A percentile compares a stretch with the other conserved stretches of the same genome.
phyloP scores from a whole-genome alignment of 768 basidiomycete genomes.

The Rhodotorula kratochvilovae region DNA sequence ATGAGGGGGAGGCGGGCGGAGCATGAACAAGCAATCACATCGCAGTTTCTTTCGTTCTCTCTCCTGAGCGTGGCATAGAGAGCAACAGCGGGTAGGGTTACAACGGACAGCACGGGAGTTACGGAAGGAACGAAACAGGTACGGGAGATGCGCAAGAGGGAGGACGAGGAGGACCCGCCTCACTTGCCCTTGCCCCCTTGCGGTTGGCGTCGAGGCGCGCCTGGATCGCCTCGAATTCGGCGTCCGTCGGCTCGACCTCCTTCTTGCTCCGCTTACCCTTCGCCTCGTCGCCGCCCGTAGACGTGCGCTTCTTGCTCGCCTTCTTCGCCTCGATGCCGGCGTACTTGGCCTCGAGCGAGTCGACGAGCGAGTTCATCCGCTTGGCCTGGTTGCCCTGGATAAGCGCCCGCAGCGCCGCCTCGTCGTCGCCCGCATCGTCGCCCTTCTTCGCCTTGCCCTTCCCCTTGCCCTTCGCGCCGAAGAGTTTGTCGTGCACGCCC shows the following conservation, averaged over 20 bases:
- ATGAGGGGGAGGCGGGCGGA: not conserved
- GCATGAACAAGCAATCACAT: not conserved
- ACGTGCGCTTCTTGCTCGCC: slow-evolving; percentile 44
- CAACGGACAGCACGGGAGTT: not conserved
- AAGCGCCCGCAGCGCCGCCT: slow-evolving; percentile 38
- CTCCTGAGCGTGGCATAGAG: not conserved
- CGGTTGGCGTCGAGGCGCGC: slow-evolving; percentile 30
- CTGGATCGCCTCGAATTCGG: slow-evolving; percentile 45
- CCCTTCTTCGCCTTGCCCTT: slow-evolving; percentile 15
- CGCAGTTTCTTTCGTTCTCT: not conserved
- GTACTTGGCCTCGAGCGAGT: slow-evolving; percentile 43
- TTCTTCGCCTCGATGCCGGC: slow-evolving; percentile 13
- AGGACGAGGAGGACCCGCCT: not conserved
- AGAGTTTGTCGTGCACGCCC: slow-evolving; percentile 44
- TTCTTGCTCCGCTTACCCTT: slow-evolving; percentile 44
- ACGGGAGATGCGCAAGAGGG: not conserved
- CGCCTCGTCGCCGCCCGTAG: slow-evolving; percentile 41
- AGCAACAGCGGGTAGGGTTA: not conserved
- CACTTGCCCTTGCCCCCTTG: not conserved
- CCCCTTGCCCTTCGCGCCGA: slow-evolving; percentile 18
- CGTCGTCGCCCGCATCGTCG: slow-evolving; percentile 23
- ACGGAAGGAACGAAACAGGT: no score
- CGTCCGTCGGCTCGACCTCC: slow-evolving; percentile 42
- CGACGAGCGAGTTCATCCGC: slow-evolving; percentile 33
- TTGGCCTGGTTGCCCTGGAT: slow-evolving; percentile 39